phyloP scores from a whole-genome alignment of 2,329 filamentous ascomycete species.

The Fusarium abutilonis region DNA sequence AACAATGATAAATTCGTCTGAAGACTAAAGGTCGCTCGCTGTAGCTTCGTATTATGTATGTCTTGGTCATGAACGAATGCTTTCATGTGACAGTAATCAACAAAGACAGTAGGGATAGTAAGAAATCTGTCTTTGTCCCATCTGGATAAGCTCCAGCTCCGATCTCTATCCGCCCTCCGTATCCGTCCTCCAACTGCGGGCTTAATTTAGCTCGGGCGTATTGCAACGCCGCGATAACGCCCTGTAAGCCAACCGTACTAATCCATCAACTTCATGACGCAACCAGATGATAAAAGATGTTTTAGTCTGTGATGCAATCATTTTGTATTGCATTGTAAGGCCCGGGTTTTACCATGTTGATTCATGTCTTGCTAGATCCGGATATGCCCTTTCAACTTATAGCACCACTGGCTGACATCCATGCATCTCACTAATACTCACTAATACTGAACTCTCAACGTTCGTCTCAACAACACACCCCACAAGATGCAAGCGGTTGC shows the following conservation, averaged over 20 bases:
- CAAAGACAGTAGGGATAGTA: conserved; percentile 3
- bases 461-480: neutral
- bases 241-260: conserved; percentile 22
- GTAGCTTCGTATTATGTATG: neutral
- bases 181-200: conserved; percentile 1
- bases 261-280: conserved; percentile 35
- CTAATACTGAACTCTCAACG: neutral
- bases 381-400: neutral
- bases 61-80: conserved; percentile 13
- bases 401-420: too few relatives aligned
- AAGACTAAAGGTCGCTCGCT: neutral
- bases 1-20: neutral
- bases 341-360: neutral
- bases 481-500: neutral
- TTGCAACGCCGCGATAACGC: conserved; percentile 36
- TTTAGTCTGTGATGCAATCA: conserved; percentile 10
- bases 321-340: conserved; percentile 4
- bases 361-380: neutral
- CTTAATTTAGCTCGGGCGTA: conserved; percentile 29
- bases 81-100: conserved; percentile 20
- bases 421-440: too few relatives aligned
- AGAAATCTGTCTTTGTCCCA: conserved; percentile 5
- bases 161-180: conserved; percentile 1
- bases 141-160: too few relatives aligned
- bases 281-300: conserved; percentile 18